Base-by-base conservation (phyloP, 1,284 basidiomycete genomes). In the Porogramme epimiltina region DNA sequence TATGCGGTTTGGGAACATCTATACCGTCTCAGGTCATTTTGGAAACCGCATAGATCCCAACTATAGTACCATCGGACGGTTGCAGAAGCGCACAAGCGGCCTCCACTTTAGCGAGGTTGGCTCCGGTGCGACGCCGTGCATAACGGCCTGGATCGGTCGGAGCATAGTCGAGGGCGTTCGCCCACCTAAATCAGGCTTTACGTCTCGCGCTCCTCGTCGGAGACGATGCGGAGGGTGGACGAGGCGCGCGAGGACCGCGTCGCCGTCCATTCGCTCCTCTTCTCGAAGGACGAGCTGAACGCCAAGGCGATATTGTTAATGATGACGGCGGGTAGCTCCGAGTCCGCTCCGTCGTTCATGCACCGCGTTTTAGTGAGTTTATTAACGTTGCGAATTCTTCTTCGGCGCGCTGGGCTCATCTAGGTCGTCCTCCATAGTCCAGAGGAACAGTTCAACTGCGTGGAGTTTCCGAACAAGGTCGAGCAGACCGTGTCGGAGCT, bases 71-170 rank as follows among this genome's bases (percentile, higher is more conserved):
- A 76, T 82, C 31, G 87, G 87, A 0, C 66, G 65, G 0, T 65
- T 86, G 3, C 61, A 74, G 16, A 81, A 79, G 49, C 71, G 84
- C 0, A 73, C 89, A 0, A 76, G 77, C 5, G 86, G 82, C 0
- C 75, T 89, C 4, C 85, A 88, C 61, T 85, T 82, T 45, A 83
- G 86, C 1, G 86, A 87, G 65, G 82, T 83, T 6, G 86, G 86
- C 0, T 62, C 75, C 0, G 70, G 67, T 37, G 71, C 80, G 0
- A 72, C 76, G 22, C 85, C 87, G 0, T 80, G 81, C 48, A 87
- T 89, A 66, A 83, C 84, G 0, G 84, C 85, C 0, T 87, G 78
- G 73, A 59, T 87, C 1, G 81, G 77, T 31, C 61, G 71, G 1
- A 71, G 81, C 0, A 61, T 67, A 6, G 55, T 70, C 1, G 61